These are phyloP conservation scores for Entomophthora muscae DNA, from an alignment of 371 early-diverging fungal genomes.

Conservation along the genomic window DNA sequence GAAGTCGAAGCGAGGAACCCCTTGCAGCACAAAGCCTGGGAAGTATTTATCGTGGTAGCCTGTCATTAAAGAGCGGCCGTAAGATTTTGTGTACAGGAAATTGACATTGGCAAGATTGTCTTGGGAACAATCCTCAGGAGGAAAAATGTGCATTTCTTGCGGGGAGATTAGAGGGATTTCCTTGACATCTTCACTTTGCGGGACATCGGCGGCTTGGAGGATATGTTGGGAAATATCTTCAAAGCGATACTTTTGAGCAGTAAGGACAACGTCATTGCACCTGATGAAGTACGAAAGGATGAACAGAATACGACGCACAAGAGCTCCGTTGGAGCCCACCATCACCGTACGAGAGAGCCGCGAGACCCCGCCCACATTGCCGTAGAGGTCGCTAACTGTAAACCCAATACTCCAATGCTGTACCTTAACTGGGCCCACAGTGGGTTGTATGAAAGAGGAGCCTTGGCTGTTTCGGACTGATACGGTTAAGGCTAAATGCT, in stretches of 20 bases:
- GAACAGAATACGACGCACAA: constrained; percentile 32
- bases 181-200: neutral
- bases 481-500: neutral
- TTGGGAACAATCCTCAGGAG: neutral
- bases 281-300: constrained; percentile 40
- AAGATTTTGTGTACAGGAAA: constrained; percentile 32
- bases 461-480: constrained; percentile 5
- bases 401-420: constrained; percentile 1
- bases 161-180: neutral
- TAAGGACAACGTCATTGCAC: constrained; percentile 43
- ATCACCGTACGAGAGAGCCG: constrained; percentile 35
- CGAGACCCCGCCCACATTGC: constrained; percentile 30
- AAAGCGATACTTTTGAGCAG: constrained; percentile 16
- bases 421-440: constrained; percentile 46
- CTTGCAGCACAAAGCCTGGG: constrained; percentile 40
- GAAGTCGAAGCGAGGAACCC: constrained; percentile 28
- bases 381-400: constrained; percentile 31
- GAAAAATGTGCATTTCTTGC: constrained; percentile 10
- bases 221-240: neutral
- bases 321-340: constrained; percentile 25
- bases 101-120: constrained; percentile 21
- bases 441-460: constrained; percentile 39
- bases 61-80: constrained; percentile 42
- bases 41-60: constrained; percentile 32
- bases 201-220: constrained; percentile 10